Base-by-base conservation (phyloP, 192 early-diverging fungal genomes). In the Helicostylum pulchrum region DNA sequence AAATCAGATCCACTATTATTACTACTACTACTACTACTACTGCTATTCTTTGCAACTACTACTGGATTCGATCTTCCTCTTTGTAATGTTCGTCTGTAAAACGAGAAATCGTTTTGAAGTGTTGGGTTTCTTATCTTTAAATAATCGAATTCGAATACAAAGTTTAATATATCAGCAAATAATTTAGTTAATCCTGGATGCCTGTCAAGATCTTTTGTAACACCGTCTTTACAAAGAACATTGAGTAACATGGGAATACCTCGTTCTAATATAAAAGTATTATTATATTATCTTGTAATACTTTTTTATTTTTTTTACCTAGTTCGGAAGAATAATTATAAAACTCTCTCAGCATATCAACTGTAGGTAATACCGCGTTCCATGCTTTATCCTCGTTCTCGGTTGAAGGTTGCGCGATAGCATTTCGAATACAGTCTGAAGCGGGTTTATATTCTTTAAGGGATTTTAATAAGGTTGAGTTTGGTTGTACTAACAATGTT, bases 41-140 rank as follows among this genome's bases (percentile, higher is more conserved):
- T n/a, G n/a, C n/a, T n/a, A n/a, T n/a, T n/a, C n/a, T n/a, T n/a
- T n/a, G n/a, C n/a, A n/a, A n/a, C n/a, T n/a, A n/a, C 15, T 36
- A 50, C 43, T 46, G 56, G 32, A 66, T 23, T 19, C 4, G 26
- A 31, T 47, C 68, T 52, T 72, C 91, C 92, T 52, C 91, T 85
- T 26, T 82, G 81, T n/a, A 94, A 76, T 30, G 92, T 88, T 44
- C 95, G 83, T 39, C 94, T 87, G 66, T 98, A 98, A 71, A 92
- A 98, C 32, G 95, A 94, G 72, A 98, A 94, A 64, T 98, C 94
- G 77, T 98, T 98, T 76, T 95, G 94, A 64, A 96, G 30, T 17
- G 52, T 47, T 15, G 68, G 60, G 14, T 36, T 70, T 32, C 68
- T 19, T n/a, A 70, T 70, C 53, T 61, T 97, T 14, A 94, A 70